Conservation (phyloP, 192 early-diverging fungal species). For the Jimgerdemannia lactiflua region DNA sequence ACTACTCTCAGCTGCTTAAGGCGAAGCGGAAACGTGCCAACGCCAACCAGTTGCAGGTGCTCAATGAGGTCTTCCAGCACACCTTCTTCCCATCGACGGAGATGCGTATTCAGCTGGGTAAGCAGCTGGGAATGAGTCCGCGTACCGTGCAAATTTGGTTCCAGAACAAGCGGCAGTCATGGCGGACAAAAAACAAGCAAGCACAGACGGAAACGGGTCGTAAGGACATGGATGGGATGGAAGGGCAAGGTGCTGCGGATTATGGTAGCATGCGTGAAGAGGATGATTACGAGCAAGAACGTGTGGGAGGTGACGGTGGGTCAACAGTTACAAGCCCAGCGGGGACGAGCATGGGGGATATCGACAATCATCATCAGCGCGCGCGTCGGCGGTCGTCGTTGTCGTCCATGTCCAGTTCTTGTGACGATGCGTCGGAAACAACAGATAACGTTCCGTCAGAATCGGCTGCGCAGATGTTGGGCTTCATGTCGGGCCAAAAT, state of each 20-base stretch:
- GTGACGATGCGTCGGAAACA: background rate
- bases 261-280: background rate
- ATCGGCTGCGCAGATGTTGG: background rate
- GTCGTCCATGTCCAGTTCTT: background rate
- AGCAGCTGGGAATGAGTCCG: conserved; percentile 83
- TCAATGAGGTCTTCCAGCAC: conserved; percentile 72
- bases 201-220: conserved; percentile 21
- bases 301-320: background rate
- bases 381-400: background rate
- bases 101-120: conserved; percentile 71
- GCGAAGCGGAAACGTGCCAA: conserved; percentile 82
- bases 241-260: conserved; percentile 8
- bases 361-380: background rate
- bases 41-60: conserved; percentile 68
- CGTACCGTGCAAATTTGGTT: conserved; percentile 97
- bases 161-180: conserved; percentile 89
- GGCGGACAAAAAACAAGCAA: conserved; percentile 35
- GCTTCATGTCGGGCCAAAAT: background rate
- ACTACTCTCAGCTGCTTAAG: conserved; percentile 27
- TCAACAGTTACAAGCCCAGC: background rate
- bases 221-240: conserved; percentile 28
- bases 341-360: background rate
- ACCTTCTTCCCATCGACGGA: conserved; percentile 86
- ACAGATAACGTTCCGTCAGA: background rate
- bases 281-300: background rate